Evolutionary conservation across 148 eudicot species (phyloP).

Genomic region (Agrostemma githago): DNA sequence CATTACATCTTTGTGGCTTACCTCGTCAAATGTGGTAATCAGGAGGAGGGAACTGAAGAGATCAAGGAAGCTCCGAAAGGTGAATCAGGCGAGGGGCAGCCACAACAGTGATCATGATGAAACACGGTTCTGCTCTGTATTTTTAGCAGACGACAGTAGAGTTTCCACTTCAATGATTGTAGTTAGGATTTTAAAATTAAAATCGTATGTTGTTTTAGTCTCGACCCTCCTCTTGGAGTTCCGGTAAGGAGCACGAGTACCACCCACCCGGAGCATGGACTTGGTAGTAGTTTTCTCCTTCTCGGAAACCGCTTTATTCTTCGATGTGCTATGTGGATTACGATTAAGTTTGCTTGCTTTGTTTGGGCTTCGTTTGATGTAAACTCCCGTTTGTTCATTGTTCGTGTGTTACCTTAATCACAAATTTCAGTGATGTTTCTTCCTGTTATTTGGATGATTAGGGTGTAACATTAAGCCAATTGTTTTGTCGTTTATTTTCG

Average conservation of each 20-base stretch:
- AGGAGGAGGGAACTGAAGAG: constrained; percentile 67
- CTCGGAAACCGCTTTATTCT: constrained; percentile 13
- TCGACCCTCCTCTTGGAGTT: background rate
- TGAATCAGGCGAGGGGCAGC: constrained; percentile 33
- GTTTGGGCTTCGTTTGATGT: constrained; percentile 13
- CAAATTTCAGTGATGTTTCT: background rate
- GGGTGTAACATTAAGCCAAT: too few species aligned
- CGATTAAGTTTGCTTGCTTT: constrained; percentile 15
- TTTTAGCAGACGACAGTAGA: constrained; percentile 17
- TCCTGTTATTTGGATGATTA: too few species aligned
- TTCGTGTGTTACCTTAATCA: background rate
- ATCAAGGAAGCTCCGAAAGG: constrained; percentile 53
- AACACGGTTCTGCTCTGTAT: constrained; percentile 16
- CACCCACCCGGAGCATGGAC: constrained; percentile 1
- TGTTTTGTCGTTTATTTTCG: too few species aligned
- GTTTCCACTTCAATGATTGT: constrained; percentile 19
- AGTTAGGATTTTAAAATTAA: constrained; percentile 23
- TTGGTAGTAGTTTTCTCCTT: background rate
- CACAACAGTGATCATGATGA: constrained; percentile 24
- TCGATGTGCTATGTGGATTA: constrained; percentile 19
- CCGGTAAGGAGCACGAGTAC: constrained; percentile 10
- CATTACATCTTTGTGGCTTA: background rate
- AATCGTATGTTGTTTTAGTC: constrained; percentile 14
- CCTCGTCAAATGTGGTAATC: constrained; percentile 9
- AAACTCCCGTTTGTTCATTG: background rate